Evolutionary conservation across 176 grass and related monocot species (phyloP).

Genomic region (Aechmea fasciata): DNA sequence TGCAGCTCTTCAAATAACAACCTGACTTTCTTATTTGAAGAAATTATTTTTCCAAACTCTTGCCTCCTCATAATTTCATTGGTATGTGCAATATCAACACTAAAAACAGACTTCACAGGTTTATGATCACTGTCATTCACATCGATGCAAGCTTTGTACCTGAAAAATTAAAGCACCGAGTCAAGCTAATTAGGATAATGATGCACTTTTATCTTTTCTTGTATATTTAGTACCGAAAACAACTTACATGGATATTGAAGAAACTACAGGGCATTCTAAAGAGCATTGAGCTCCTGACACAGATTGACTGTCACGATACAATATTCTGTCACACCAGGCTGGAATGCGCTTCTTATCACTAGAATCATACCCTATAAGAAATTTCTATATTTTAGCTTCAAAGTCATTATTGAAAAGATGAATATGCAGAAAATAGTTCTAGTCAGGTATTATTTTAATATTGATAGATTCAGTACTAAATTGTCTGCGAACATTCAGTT

Average conservation of each 20-base stretch:
- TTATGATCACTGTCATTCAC: slow-evolving; percentile 85
- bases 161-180: slow-evolving; percentile 19
- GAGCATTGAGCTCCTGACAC: slow-evolving; percentile 46
- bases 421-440: no score
- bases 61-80: slow-evolving; percentile 58
- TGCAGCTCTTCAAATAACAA: slow-evolving; percentile 32
- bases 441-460: no score
- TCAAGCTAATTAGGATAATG: not conserved
- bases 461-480: no score
- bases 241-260: slow-evolving; percentile 81
- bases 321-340: slow-evolving; percentile 90
- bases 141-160: slow-evolving; percentile 96
- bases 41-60: slow-evolving; percentile 62
- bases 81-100: slow-evolving; percentile 71
- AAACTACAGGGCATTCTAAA: slow-evolving; percentile 64
- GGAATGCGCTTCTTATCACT: slow-evolving; percentile 93
- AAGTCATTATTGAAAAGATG: not conserved
- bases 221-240: not conserved
- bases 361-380: slow-evolving; percentile 70
- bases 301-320: slow-evolving; percentile 66
- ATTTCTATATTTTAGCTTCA: not conserved
- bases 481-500: no score
- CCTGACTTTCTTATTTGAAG: slow-evolving; percentile 39
- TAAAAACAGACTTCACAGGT: slow-evolving; percentile 71
- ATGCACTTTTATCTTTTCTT: not conserved